Conservation (phyloP, 2,329 filamentous ascomycete genomes). For the Monosporascus sp. region DNA sequence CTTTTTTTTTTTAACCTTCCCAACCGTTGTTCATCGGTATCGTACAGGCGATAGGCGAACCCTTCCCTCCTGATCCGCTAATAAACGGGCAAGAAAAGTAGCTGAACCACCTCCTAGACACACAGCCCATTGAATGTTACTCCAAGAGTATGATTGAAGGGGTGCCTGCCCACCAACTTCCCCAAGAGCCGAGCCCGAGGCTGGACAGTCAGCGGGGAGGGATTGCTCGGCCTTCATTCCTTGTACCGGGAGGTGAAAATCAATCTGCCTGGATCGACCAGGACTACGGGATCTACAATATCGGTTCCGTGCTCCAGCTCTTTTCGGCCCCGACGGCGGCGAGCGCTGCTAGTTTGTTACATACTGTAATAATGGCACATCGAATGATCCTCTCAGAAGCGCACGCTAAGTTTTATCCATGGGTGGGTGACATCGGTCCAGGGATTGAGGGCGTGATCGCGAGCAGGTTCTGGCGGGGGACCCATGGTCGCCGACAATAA, state of each 20-base stretch:
- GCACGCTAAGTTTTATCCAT: slow-evolving; percentile 12
- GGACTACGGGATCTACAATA: too few relatives aligned
- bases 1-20: neutral
- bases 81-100: neutral
- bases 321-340: neutral
- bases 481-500: neutral
- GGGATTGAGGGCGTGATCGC: slow-evolving; percentile 14
- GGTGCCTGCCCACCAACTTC: too few relatives aligned
- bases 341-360: neutral
- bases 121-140: neutral
- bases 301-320: too few relatives aligned
- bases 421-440: slow-evolving; percentile 9
- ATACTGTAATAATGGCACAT: slow-evolving; percentile 2
- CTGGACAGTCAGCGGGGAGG: too few relatives aligned
- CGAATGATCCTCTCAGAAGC: slow-evolving; percentile 15
- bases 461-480: slow-evolving; percentile 12
- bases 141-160: neutral
- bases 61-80: neutral
- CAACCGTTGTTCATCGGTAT: neutral
- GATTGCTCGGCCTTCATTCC: too few relatives aligned
- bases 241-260: neutral
- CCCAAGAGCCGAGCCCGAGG: too few relatives aligned
- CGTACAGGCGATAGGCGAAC: neutral
- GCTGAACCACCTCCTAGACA: neutral
- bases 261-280: too few relatives aligned